Evolutionary conservation across 441 rosid species (phyloP).

Genomic region (Populus trichocarpa): DNA sequence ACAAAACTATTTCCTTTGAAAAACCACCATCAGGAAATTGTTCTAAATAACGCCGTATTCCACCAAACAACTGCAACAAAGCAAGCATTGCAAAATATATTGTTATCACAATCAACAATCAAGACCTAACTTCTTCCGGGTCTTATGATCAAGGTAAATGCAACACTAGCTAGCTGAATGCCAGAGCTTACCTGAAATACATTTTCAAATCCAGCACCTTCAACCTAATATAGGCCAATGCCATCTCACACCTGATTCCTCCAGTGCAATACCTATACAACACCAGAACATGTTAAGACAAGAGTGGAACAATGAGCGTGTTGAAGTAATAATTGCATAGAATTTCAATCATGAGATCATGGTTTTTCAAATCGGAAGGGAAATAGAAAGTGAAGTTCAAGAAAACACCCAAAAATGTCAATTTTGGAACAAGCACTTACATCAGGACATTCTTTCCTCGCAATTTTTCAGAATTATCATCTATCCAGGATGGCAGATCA

Average conservation of each 20-base stretch:
- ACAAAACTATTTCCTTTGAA: constrained; percentile 95
- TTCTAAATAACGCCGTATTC: constrained; percentile 89
- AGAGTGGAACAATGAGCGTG: neutral
- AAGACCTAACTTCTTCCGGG: neutral
- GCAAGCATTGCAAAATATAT: constrained; percentile 16
- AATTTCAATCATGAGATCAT: neutral
- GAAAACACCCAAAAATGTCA: neutral
- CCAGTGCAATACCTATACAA: constrained; percentile 88
- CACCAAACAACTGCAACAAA: constrained; percentile 77
- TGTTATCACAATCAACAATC: constrained; percentile 7
- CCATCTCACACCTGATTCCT: constrained; percentile 98
- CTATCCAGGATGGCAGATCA: constrained; percentile 86
- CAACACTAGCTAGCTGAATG: neutral
- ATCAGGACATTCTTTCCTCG: constrained; percentile 71
- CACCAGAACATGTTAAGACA: neutral
- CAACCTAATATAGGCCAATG: constrained; percentile 82
- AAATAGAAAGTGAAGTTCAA: neutral
- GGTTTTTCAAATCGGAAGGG: neutral
- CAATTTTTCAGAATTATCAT: constrained; percentile 60
- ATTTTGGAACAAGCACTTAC: constrained; percentile 36
- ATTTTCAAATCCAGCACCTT: constrained; percentile 84
- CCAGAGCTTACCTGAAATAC: constrained; percentile 65
- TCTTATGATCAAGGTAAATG: constrained; percentile 2
- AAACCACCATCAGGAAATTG: constrained; percentile 86
- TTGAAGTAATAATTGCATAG: neutral